Evolutionary conservation across 139 green algal genomes (phyloP), one percentile per base, ranked within the genome.

Genomic region (Diplosphaera chodatii): DNA sequence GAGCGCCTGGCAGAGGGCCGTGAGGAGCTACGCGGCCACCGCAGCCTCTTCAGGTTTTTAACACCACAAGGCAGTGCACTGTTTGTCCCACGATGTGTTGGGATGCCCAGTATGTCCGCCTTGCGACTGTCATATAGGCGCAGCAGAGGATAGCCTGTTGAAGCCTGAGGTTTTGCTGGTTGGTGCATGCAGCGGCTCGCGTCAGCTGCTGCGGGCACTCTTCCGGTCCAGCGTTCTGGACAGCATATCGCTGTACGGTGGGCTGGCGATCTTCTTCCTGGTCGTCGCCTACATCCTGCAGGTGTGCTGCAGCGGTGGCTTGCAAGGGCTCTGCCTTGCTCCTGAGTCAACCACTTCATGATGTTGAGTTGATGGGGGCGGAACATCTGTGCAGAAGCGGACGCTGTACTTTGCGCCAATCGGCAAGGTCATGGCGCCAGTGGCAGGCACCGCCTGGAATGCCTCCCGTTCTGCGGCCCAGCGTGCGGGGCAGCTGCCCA

Each of bases 301-400:
- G 48, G 48, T 25, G 27, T 28, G 18, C 22, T 66, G 62, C 66
- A 37, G 64, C 63, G 41, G n/a, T 8, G 10, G 10, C 37, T 48
- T 8, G 10, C 10, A 13, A 8, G 13, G 13, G 37, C 10, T 8
- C 37, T 8, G 37, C 37, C n/a, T n/a, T n/a, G n/a, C n/a, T n/a
- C n/a, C n/a, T n/a, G n/a, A n/a, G n/a, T n/a, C n/a, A n/a, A n/a
- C n/a, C n/a, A n/a, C n/a, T n/a, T n/a, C n/a, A n/a, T n/a, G n/a
- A n/a, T n/a, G n/a, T n/a, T n/a, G n/a, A n/a, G n/a, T n/a, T n/a
- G n/a, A n/a, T n/a, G n/a, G n/a, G n/a, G n/a, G n/a, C n/a, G n/a
- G n/a, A n/a, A n/a, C n/a, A n/a, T n/a, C n/a, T n/a, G n/a, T 48
- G 18, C 81, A 88, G 67, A 92, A 91, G 80, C 84, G 89, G 27